phyloP scores from a whole-genome alignment of 2,329 filamentous ascomycete genomes.

The Cercospora beticola region DNA sequence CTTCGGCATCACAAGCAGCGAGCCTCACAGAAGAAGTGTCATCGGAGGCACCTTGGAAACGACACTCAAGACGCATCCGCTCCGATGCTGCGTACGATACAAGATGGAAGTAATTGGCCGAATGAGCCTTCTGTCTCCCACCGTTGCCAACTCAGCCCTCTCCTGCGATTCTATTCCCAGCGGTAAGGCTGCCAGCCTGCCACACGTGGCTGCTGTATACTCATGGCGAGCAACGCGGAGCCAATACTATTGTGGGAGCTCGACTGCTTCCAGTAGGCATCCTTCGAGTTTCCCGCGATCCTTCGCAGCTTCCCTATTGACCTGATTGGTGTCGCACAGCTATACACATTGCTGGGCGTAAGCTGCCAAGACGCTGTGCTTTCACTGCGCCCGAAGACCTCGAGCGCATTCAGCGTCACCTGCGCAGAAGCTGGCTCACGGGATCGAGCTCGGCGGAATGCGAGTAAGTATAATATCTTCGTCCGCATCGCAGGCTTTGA shows the following conservation, averaged over 20 bases:
- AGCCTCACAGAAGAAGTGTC: background rate
- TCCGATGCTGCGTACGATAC: background rate
- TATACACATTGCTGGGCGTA: background rate
- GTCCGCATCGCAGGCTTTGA: background rate
- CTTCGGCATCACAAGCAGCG: background rate
- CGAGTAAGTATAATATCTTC: slow-evolving; percentile 3
- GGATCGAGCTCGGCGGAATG: background rate
- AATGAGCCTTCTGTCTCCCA: background rate
- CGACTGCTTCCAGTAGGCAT: background rate
- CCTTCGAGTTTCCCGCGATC: background rate
- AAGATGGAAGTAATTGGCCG: background rate
- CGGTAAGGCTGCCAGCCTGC: background rate
- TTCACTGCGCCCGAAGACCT: background rate
- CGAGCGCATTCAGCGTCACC: too few species aligned
- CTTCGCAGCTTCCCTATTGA: background rate
- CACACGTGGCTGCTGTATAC: background rate
- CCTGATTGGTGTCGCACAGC: background rate
- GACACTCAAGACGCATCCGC: background rate
- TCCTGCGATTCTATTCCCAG: background rate
- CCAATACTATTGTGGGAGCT: background rate
- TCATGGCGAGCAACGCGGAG: background rate
- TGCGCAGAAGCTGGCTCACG: background rate
- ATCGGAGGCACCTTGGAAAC: background rate
- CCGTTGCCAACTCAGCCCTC: background rate
- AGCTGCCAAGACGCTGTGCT: background rate